Percentiles rank a stretch among this genome's conserved stretches.
Conservation (phyloP, 768 basidiomycete species). For the Cystobasidium tubakii region DNA sequence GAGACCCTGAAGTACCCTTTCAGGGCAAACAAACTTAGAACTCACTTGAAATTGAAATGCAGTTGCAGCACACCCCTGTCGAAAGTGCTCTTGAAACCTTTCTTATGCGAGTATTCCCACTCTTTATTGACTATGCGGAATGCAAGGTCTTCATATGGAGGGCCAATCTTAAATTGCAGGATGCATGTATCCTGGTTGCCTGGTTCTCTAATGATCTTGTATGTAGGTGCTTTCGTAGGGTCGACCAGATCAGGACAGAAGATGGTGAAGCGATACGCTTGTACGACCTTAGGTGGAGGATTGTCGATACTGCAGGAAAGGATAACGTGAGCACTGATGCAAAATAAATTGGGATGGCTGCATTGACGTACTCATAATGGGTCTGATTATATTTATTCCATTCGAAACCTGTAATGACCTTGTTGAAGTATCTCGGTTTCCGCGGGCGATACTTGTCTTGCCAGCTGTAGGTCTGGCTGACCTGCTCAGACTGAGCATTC, state of each 20-base stretch:
- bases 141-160: constrained; percentile 90
- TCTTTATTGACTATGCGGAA: constrained; percentile 95
- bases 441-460: constrained; percentile 96
- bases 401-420: constrained; percentile 97
- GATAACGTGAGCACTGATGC: too few species aligned
- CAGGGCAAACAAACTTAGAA: not conserved
- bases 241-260: constrained; percentile 99
- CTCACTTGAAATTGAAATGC: constrained; percentile 89
- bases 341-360: not conserved
- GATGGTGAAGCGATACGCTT: constrained; percentile 82
- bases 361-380: constrained; percentile 80
- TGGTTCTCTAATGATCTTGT: constrained; percentile 86
- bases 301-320: constrained; percentile 71
- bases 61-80: constrained; percentile 92
- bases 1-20: not conserved
- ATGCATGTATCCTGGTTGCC: constrained; percentile 93
- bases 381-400: constrained; percentile 99
- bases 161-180: constrained; percentile 83
- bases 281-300: constrained; percentile 97
- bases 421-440: constrained; percentile 96
- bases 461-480: constrained; percentile 87
- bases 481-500: constrained; percentile 78
- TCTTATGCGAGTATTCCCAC: constrained; percentile 98
- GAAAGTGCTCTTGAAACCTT: constrained; percentile 93
- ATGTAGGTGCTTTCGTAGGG: constrained; percentile 92